Base-by-base conservation (phyloP, 257 asterid species). In the Ilex aquifolium region DNA sequence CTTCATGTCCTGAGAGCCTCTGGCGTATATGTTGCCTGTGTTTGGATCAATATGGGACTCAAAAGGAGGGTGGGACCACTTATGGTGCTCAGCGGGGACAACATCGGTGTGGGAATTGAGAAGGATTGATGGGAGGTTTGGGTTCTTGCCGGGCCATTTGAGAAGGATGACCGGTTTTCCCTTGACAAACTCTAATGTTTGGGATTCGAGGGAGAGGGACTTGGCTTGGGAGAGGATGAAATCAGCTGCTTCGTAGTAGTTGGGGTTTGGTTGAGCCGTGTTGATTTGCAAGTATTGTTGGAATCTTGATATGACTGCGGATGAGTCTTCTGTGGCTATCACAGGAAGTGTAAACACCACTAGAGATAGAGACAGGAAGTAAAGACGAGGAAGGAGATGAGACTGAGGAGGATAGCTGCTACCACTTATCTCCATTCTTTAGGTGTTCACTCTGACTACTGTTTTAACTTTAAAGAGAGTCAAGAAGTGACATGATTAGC, bases 1-100 rank as follows among this genome's bases (percentile, higher is more conserved):
- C 74, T 93, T 93, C 99, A 90, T 93, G 71, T 93, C 99, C 84
- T 93, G 99, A 29, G 97, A 87, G 61, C 99, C 99, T 16, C 97
- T 86, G 60, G 96, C 96, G 48, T 79, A 92, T 79, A 92, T 85
- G 67, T 85, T 79, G 61, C 94, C 94, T 10, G 95, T 62, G 56
- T 81, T 7, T 63, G 84, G 72, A 67, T 83, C 87, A 17, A 89
- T 60, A 68, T 80, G 88, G 55, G 99, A 97, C 8, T 77, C 69
- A 59, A 92, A 87, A 52, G 99, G 99, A 30, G 82, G 91, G 65
- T 85, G 84, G n/a, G 63, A 44, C 99, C 99, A 92, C 69, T 92
- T 92, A 69, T 71, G 75, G 42, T 69, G 81, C 85, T 92, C 99
- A 36, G 88, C 79, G 4, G 99, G 95, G 48, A 92, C 99, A 14